Conservation (phyloP, 2,329 filamentous ascomycete species). For the Venturia oleaginea region DNA sequence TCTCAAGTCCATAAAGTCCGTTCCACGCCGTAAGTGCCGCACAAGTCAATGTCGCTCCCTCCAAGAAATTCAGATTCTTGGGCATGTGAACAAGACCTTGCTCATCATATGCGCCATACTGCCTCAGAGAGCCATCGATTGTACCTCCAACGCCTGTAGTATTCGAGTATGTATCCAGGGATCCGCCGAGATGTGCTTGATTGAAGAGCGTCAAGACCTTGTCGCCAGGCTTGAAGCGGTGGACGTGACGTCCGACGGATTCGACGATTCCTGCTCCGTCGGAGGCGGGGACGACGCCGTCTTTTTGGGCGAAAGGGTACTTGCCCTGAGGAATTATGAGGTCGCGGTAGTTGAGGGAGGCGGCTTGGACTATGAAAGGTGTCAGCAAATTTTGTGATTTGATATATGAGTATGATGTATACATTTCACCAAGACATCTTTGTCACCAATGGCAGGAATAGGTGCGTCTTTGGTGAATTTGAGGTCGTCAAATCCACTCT, state of each 20-base stretch:
- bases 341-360: slow-evolving; percentile 42
- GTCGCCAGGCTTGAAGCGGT: slow-evolving; percentile 48
- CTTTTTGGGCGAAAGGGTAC: slow-evolving; percentile 36
- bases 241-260: slow-evolving; percentile 46
- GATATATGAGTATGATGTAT: slow-evolving; percentile 14
- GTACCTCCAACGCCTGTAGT: slow-evolving; percentile 57
- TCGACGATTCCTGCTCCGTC: slow-evolving; percentile 46
- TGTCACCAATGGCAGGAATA: slow-evolving; percentile 55
- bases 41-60: slow-evolving; percentile 41
- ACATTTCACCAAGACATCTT: slow-evolving; percentile 62
- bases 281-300: slow-evolving; percentile 37
- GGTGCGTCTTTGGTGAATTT: slow-evolving; percentile 43
- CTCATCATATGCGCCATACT: slow-evolving; percentile 59
- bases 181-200: slow-evolving; percentile 45
- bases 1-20: slow-evolving; percentile 41
- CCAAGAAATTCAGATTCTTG: slow-evolving; percentile 38
- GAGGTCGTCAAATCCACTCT: slow-evolving; percentile 52
- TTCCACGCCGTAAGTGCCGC: slow-evolving; percentile 43
- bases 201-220: slow-evolving; percentile 56
- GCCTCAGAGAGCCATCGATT: slow-evolving; percentile 58
- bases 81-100: slow-evolving; percentile 57
- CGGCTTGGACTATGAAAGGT: slow-evolving; percentile 33
- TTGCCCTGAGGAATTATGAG: slow-evolving; percentile 37
- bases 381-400: slow-evolving; percentile 10
- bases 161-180: slow-evolving; percentile 30